Evolutionary conservation across 768 basidiomycete genomes (phyloP), one percentile per base, ranked within the genome.

Genomic region (Cubamyces lactineus): DNA sequence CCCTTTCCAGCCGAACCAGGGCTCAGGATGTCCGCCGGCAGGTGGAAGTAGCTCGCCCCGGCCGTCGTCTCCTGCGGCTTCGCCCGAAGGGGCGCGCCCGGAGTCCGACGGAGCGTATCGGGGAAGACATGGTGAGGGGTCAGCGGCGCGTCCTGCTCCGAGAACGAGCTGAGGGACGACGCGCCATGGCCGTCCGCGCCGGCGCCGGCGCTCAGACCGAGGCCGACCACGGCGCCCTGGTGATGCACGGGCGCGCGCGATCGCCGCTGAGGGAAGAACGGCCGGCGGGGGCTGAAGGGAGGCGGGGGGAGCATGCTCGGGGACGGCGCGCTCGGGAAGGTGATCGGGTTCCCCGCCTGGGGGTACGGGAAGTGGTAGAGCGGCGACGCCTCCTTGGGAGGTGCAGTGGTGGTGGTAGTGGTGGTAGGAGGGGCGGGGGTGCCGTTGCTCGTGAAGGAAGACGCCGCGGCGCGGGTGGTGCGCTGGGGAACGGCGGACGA

Each of bases 301-400:
- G 57, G 56, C 45, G 52, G 51, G 52, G 62, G 62, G 52, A 63
- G 56, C 34, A 48, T 42, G 62, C 62, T 53, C 62, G 62, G 62
- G 43, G 59, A 56, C 11, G 54, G 59, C 43, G 63, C 60, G 41
- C 19, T 12, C 24, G 15, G 45, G 53, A 61, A 15, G 19, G 24
- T n/a, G 48, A 9, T 26, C 7, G 24, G 26, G 24, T 12, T 34
- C 12, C 56, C 43, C 55, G 50, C 28, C 26, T 28, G 13, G 42
- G 51, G 50, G 45, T 21, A 57, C 43, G 48, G 23, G 52, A 55
- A 13, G 39, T 17, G 46, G 52, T 4, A 39, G 62, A 55, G 39
- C 38, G 62, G 57, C 40, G 52, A 50, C 47, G 45, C 21, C 13
- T 28, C 16, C 30, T 2, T 5, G 24, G 46, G 21, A 41, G 41